Conservation (phyloP, 345 rosid species). For the Hypericum androsaemum region DNA sequence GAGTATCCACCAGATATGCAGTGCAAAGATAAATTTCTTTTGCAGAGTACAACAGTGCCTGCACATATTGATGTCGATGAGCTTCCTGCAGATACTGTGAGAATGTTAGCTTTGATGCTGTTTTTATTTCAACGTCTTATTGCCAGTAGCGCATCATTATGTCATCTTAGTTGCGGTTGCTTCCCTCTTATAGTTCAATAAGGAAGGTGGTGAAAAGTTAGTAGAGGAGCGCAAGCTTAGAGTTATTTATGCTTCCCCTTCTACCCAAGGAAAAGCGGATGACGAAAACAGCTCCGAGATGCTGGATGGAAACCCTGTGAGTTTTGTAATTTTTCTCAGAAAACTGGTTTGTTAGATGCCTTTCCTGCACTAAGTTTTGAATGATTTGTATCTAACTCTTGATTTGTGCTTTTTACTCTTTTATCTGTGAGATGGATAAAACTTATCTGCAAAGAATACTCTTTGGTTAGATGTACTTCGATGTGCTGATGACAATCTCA, state of each 20-base stretch:
- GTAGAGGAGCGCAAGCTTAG: slow-evolving; percentile 80
- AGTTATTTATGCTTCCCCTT: slow-evolving; percentile 52
- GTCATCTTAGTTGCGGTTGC: slow-evolving; percentile 8
- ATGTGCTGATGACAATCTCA: too few relatives aligned
- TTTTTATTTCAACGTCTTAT: slow-evolving; percentile 2
- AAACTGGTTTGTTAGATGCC: too few relatives aligned
- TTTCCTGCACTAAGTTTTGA: too few relatives aligned
- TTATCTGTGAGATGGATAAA: too few relatives aligned
- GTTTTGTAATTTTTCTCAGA: slow-evolving; percentile 15
- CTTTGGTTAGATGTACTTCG: too few relatives aligned
- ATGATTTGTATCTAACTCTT: too few relatives aligned
- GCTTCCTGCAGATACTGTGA: slow-evolving; percentile 75
- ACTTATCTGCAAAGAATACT: too few relatives aligned
- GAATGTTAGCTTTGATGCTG: slow-evolving; percentile 14
- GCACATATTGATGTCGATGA: slow-evolving; percentile 75
- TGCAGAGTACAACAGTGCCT: slow-evolving; percentile 74
- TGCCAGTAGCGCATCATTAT: not conserved
- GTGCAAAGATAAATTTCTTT: slow-evolving; percentile 94
- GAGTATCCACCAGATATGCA: slow-evolving; percentile 81
- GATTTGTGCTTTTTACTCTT: too few relatives aligned
- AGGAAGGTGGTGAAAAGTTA: slow-evolving; percentile 47
- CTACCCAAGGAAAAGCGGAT: slow-evolving; percentile 42
- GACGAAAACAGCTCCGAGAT: slow-evolving; percentile 39
- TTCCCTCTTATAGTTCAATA: slow-evolving; percentile 48
- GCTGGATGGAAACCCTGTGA: slow-evolving; percentile 56